Conservation (phyloP, 345 rosid genomes). For the Combretum micranthum region DNA sequence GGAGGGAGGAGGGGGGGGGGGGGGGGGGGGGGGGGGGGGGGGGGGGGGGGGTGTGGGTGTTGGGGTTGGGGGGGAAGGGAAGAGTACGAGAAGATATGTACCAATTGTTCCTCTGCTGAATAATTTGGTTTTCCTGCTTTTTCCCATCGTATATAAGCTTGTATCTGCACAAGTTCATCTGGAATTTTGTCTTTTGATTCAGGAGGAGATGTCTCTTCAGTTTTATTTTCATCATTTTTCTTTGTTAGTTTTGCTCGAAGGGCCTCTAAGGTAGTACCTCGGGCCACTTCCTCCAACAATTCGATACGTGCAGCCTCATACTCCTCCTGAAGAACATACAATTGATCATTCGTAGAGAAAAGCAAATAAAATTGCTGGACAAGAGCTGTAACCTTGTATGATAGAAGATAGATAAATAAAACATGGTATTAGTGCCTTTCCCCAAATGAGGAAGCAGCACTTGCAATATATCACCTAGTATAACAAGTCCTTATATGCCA, state of each 20-base stretch:
- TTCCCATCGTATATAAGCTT: constrained; percentile 70
- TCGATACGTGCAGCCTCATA: constrained; percentile 92
- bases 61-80: too few relatives aligned
- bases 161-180: constrained; percentile 53
- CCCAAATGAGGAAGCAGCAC: too few relatives aligned
- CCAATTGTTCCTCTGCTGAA: constrained; percentile 32
- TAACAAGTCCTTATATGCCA: too few relatives aligned
- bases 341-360: constrained; percentile 4
- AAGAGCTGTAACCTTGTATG: not conserved
- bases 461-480: too few relatives aligned
- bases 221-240: constrained; percentile 39
- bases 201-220: constrained; percentile 26
- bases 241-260: constrained; percentile 57
- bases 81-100: not conserved
- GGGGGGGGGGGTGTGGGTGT: too few relatives aligned
- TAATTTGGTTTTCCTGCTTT: constrained; percentile 68
- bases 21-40: too few relatives aligned
- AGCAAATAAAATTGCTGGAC: not conserved
- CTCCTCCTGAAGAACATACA: constrained; percentile 51
- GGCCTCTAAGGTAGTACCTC: constrained; percentile 70
- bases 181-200: constrained; percentile 37
- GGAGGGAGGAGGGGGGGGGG: too few relatives aligned
- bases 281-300: constrained; percentile 69
- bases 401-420: not conserved
- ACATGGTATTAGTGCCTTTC: not conserved